Base-by-base conservation (phyloP, 2,329 filamentous ascomycete genomes). In the Botrytis paeoniae region DNA sequence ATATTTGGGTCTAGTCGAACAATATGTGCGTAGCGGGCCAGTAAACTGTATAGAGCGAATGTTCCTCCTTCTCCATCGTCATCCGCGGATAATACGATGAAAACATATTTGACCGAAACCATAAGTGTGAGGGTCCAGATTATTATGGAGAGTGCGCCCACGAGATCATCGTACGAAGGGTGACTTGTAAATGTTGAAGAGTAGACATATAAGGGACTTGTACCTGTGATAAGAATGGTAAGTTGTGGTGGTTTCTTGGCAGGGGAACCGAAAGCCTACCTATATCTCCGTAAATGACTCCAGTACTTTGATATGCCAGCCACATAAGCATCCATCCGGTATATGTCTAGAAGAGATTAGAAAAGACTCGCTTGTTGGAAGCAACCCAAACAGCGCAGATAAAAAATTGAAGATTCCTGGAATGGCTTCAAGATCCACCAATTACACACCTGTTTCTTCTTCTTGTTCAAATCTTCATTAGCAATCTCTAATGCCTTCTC, bases 61-160 rank as follows among this genome's bases (percentile, higher is more conserved):
- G 90, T 92, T 43, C 91, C 91, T 41, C 91, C 91, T 78, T 93
- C 89, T 62, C 91, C 91, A 78, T 92, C 90, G 75, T 93, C 89
- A 79, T 92, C 90, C 70, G 91, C 91, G 48, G 83, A 83, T 8
- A 93, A 81, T 54, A 93, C 87, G 78, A 93, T 87, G 74, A 91
- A 83, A 57, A 90, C 84, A 78, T 93, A 93, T 82, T 93, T 93
- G 73, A 91, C 76, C 0, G 89, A 91, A 51, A 93, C 90, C 82
- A 93, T 91, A 74, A 92, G 82, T 37, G 89, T 91, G 48, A 93
- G 81, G 0, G 89, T 87, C 91, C 90, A 93, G 63, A 93, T 87
- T 74, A 93, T 88, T 61, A 93, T 85, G 5, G 90, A 92, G 2
- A 92, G 82, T 0, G 88, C 89, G 64, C 90, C 89, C 63, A 92